These are phyloP conservation scores for Fomitopsis pulvina DNA, from an alignment of 768 basidiomycete species.

Conservation along the genomic window DNA sequence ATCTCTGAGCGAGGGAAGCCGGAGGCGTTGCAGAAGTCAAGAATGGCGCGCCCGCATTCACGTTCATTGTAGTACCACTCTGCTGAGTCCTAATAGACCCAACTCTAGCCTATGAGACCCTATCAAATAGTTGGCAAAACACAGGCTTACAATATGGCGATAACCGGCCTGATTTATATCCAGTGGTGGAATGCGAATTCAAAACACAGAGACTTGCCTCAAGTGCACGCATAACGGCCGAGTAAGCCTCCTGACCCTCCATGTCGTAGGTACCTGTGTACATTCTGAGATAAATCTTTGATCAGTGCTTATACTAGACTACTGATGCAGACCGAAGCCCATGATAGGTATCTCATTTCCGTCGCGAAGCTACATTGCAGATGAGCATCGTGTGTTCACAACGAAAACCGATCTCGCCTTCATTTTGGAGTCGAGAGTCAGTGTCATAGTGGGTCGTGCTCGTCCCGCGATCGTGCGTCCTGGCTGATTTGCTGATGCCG, in stretches of 20 bases:
- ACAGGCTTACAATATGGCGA: slow-evolving; percentile 48
- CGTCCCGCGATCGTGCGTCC: no score
- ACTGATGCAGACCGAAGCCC: slow-evolving; percentile 41
- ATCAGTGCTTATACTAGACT: neutral
- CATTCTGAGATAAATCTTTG: neutral
- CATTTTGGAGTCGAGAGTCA: slow-evolving; percentile 19
- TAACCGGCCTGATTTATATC: slow-evolving; percentile 47
- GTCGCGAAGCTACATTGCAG: slow-evolving; percentile 35
- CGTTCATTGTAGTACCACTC: slow-evolving; percentile 61
- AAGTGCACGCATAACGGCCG: slow-evolving; percentile 52
- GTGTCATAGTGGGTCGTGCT: neutral
- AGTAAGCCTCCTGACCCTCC: slow-evolving; percentile 48
- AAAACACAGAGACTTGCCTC: slow-evolving; percentile 35
- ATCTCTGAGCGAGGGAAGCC: slow-evolving; percentile 49
- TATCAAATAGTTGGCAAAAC: neutral
- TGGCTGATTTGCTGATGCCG: no score
- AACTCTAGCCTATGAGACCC: neutral
- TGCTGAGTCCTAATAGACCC: slow-evolving; percentile 34
- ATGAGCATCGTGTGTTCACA: neutral
- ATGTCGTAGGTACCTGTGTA: slow-evolving; percentile 54
- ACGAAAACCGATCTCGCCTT: slow-evolving; percentile 12
- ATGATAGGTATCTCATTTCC: slow-evolving; percentile 50
- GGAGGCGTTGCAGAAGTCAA: slow-evolving; percentile 41
- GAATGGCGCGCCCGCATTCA: slow-evolving; percentile 56
- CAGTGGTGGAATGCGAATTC: slow-evolving; percentile 5